Evolutionary conservation across 129 eudicot species (phyloP), one percentile per base, ranked within the genome.

Genomic region (Centrapalus pauciflorus): DNA sequence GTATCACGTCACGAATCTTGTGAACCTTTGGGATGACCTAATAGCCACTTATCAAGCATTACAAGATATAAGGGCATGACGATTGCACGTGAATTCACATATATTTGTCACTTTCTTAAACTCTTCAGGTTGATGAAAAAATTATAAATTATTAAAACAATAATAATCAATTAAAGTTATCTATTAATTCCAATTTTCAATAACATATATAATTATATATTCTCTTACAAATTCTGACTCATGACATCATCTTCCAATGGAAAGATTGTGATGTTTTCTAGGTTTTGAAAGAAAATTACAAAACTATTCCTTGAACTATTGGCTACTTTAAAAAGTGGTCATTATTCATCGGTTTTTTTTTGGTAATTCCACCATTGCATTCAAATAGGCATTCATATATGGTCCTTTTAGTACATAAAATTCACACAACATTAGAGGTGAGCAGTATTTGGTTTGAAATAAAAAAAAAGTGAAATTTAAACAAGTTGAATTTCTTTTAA

Each of bases 21-120:
- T 17, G 45, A 71, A 65, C 82, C 82, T 33, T 77, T 77, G 82
- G 77, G 69, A 71, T 55, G 69, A 77, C 46, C 82, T 71, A 70
- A 77, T 45, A 68, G 77, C 68, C 81, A 56, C 73, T 74, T 66
- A 56, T 28, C 57, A 12, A 5, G 10, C 19, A 34, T 30, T 29
- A 49, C 61, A 69, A 55, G 20, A 65, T 40, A 64, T 64, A 19
- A 38, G 73, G 14, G 10, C 24, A 37, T 65, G 73, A 66, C 73
- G 67, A 45, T 66, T 33, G 40, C 79, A 66, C 3, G 6, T 55
- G 43, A 65, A 45, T 37, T 16, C 43, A 41, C 66, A 45, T 45
- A 66, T 55, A 57, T 64, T 66, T 43, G 68, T 74, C 79, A 57
- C 16, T 74, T 74, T 66, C 62, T 55, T 21, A 28, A 74, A 46